phyloP scores from a whole-genome alignment of 441 rosid species.

The Flueggea neowawraea region DNA sequence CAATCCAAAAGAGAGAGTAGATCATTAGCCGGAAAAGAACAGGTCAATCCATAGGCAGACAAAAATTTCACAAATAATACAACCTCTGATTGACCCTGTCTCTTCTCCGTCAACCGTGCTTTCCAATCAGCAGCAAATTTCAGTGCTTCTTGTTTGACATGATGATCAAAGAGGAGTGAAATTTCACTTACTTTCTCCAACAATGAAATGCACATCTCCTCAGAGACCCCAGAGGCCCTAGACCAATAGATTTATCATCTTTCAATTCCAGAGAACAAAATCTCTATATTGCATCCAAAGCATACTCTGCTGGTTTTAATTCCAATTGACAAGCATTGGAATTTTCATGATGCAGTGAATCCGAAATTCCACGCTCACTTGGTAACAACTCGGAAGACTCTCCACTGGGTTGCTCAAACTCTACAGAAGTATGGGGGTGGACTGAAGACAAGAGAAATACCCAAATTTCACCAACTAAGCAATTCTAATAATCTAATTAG shows the following conservation, averaged over 20 bases:
- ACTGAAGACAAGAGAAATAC: too few relatives aligned
- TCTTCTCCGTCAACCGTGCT: constrained; percentile 10
- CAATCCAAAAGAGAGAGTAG: constrained; percentile 20
- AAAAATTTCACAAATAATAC: constrained; percentile 32
- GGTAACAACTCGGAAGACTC: neutral
- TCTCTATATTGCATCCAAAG: constrained; percentile 16
- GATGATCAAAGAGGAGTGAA: constrained; percentile 14
- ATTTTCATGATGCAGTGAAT: constrained; percentile 9
- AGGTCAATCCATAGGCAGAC: constrained; percentile 26
- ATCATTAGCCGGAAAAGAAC: constrained; percentile 20
- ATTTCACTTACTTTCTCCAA: constrained; percentile 26
- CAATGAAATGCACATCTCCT: constrained; percentile 11
- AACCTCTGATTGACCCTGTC: constrained; percentile 19
- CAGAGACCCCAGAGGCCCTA: neutral
- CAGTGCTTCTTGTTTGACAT: constrained; percentile 21
- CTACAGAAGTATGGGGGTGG: too few relatives aligned
- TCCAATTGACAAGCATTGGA: constrained; percentile 15
- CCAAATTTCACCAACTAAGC: too few relatives aligned
- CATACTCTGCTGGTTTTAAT: constrained; percentile 24
- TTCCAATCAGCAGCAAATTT: constrained; percentile 31
- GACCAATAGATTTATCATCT: neutral
- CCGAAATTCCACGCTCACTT: neutral
- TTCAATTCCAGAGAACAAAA: constrained; percentile 4
- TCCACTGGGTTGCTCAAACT: constrained; percentile 1
- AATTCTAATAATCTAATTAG: too few relatives aligned